Evolutionary conservation across 306 rosid genomes (phyloP).

Genomic region (Pyrus communis): DNA sequence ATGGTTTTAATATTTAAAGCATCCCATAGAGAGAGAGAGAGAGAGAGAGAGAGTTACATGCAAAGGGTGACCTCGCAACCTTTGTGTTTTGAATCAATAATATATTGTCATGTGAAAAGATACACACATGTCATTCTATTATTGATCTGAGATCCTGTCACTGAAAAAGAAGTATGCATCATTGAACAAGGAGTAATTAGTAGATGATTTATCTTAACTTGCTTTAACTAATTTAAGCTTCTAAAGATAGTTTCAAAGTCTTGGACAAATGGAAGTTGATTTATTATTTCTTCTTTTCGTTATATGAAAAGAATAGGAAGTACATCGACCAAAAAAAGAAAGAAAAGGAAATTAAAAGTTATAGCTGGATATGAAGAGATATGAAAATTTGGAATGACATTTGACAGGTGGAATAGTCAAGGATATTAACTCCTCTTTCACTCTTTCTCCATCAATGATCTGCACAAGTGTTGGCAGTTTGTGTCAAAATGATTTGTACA

Average conservation of each 20-base stretch:
- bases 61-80: too few species aligned
- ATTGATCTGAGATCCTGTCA: too few species aligned
- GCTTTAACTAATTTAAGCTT: not conserved
- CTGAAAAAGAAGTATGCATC: too few species aligned
- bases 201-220: not conserved
- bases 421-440: not conserved
- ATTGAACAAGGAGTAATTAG: too few species aligned
- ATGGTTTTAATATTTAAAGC: too few species aligned
- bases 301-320: not conserved
- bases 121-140: too few species aligned
- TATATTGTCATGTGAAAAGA: too few species aligned
- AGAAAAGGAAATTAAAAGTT: not conserved
- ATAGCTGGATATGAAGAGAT: not conserved
- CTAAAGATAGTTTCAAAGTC: not conserved
- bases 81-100: too few species aligned
- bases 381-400: not conserved
- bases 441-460: conserved; percentile 21
- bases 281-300: not conserved
- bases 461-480: conserved; percentile 29
- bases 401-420: conserved; percentile 11
- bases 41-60: too few species aligned
- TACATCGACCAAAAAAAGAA: too few species aligned
- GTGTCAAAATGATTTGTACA: conserved; percentile 17
- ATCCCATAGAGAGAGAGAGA: too few species aligned
- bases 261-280: not conserved